Conservation (phyloP, 805 yeast genomes). For the Teunomyces atbi region DNA sequence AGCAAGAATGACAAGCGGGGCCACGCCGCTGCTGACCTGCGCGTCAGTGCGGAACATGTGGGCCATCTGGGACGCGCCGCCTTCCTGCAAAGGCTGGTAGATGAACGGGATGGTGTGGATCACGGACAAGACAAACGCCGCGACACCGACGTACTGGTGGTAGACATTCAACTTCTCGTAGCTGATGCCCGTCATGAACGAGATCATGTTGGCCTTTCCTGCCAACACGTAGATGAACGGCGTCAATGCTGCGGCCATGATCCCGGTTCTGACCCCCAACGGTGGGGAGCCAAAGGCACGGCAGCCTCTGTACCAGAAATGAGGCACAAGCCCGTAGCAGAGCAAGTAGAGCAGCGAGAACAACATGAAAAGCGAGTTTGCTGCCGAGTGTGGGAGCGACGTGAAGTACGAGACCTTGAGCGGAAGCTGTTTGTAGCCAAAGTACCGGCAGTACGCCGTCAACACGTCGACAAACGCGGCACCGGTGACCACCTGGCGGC, state of each 20-base stretch:
- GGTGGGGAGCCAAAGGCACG: conserved; percentile 60
- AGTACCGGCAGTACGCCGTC: conserved; percentile 30
- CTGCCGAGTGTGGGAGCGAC: conserved; percentile 38
- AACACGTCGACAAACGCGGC: conserved; percentile 25
- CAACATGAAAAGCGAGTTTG: conserved; percentile 35
- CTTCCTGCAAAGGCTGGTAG: conserved; percentile 44
- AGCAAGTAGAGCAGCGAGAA: conserved; percentile 31
- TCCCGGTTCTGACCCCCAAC: conserved; percentile 51
- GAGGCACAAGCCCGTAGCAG: conserved; percentile 45
- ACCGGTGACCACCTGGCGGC: conserved; percentile 5
- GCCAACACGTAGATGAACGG: conserved; percentile 51
- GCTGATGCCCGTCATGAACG: conserved; percentile 50
- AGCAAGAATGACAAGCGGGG: conserved; percentile 46
- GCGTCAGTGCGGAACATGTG: conserved; percentile 16
- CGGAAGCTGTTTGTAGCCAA: conserved; percentile 36
- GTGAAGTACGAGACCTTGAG: conserved; percentile 19
- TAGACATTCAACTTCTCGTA: conserved; percentile 53
- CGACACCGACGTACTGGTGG: conserved; percentile 49
- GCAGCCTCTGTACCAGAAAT: conserved; percentile 51
- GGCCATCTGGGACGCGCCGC: conserved; percentile 37
- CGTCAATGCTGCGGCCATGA: conserved; percentile 48
- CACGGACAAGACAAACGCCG: conserved; percentile 41
- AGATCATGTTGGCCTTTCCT: conserved; percentile 52
- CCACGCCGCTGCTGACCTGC: conserved; percentile 41
- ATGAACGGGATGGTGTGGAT: conserved; percentile 54